phyloP scores from a whole-genome alignment of 2,329 filamentous ascomycete species.

The Paecilomyces niveus region DNA sequence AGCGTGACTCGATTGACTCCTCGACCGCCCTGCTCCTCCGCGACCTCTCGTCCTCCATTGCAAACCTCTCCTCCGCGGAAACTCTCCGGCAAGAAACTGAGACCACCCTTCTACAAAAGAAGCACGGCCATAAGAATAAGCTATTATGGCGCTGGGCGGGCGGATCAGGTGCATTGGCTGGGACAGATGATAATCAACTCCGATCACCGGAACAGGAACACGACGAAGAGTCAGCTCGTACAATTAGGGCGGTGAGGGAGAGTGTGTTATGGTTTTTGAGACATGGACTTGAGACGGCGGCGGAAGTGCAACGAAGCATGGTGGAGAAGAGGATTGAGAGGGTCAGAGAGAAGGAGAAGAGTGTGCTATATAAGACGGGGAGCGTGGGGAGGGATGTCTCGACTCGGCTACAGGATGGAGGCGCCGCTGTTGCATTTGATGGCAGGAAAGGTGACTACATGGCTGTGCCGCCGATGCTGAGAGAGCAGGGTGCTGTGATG shows the following conservation, averaged over 20 bases:
- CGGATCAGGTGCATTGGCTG: slow-evolving; percentile 41
- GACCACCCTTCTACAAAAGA: slow-evolving; percentile 62
- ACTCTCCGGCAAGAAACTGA: slow-evolving; percentile 72
- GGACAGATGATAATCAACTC: slow-evolving; percentile 32
- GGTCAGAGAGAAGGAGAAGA: slow-evolving; percentile 84
- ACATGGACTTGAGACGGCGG: slow-evolving; percentile 66
- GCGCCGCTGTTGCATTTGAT: slow-evolving; percentile 9
- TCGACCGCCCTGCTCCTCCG: slow-evolving; percentile 79
- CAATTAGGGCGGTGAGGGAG: slow-evolving; percentile 65
- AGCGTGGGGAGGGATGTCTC: slow-evolving; percentile 5
- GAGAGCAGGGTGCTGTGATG: slow-evolving; percentile 15
- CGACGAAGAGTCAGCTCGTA: slow-evolving; percentile 64
- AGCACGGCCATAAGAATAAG: slow-evolving; percentile 50
- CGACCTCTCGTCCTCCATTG: slow-evolving; percentile 76
- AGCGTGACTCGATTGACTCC: slow-evolving; percentile 81
- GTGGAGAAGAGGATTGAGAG: slow-evolving; percentile 82
- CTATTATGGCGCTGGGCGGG: slow-evolving; percentile 63
- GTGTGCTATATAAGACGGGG: slow-evolving; percentile 63
- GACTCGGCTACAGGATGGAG: slow-evolving; percentile 6
- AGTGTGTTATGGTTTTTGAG: slow-evolving; percentile 77
- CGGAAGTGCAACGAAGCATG: slow-evolving; percentile 76
- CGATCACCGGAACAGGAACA: slow-evolving; percentile 60
- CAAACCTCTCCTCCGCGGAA: slow-evolving; percentile 73
- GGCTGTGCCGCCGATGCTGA: slow-evolving; percentile 14
- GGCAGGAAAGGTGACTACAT: slow-evolving; percentile 10